Evolutionary conservation across 495 filamentous ascomycete species (phyloP), one percentile per base, ranked within the genome.

Genomic region (Penicillium coprophilum): DNA sequence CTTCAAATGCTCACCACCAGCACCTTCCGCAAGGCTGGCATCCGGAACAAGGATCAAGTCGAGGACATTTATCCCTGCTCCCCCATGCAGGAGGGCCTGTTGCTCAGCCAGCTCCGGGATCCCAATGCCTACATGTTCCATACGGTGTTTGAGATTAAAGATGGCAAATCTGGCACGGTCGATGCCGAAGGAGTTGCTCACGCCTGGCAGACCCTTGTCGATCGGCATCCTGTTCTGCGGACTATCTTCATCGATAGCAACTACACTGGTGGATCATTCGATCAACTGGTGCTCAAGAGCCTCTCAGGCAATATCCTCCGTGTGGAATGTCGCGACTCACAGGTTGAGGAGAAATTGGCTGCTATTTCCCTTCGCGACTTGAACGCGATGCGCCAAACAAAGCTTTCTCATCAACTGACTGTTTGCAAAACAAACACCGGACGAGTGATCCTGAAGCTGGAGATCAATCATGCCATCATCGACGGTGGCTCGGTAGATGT

Each of bases 41-140:
- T 87, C 11, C 67, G 69, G 1, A 64, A 50, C 57, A 67, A 72
- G 53, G 64, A 65, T 21, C 66, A 77, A 1, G 71, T 84, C 2
- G 79, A 89, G 66, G 79, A 85, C 32, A 76, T 82, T 30, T 88
- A 87, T 48, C 86, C 86, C 2, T 84, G 80, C 50, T 86, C 86
- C 0, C 79, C 84, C 0, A 82, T 84, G 36, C 87, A 90, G 57
- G 80, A 87, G 56, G 85, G 81, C 43, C 80, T 89, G 5, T 68
- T 90, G 15, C 80, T 87, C 50, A 86, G 82, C 51, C 85, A 89
- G 34, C 72, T 81, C 13, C 81, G 77, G 24, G 73, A 81, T 40
- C 69, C 76, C 12, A 65, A 62, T 27, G 63, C 68, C 1, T 84
- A 83, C 61, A 70, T 75, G 53, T 77, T 77, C 56, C 70, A 75